Evolutionary conservation across 116 monocot genomes (phyloP), one percentile per base, ranked within the genome.

Genomic region (Zostera marina): DNA sequence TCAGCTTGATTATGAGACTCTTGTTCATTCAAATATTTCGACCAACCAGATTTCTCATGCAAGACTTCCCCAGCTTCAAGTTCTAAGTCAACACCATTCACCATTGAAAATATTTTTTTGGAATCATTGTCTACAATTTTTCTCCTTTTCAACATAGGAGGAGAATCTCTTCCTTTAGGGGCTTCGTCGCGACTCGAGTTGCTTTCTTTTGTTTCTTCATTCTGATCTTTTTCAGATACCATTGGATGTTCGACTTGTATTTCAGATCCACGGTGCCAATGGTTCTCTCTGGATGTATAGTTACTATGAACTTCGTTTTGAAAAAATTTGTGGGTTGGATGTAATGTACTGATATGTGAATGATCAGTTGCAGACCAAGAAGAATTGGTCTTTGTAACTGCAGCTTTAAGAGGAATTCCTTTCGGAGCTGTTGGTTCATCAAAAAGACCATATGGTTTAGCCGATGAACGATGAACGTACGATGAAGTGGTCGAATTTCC

Each of bases 21-120:
- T 8, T 25, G 54, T 17, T 24, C 38, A 22, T 54, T n/a, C 54
- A 13, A 17, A 44, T 16, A 22, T 26, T 62, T 69, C 11, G 45
- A 60, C 68, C 60, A 68, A 25, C 17, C 43, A 19, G 38, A 48
- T 26, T 49, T 60, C 20, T 71, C 59, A 19, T 60, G 71, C 48
- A 59, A 59, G 58, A 5, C 9, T 46, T 57, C 60, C 15, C 46
- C 65, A 59, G 53, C 59, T 5, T 71, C 71, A 1, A 41, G 59
- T 20, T 42, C 53, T 44, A 71, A 44, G 22, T 71, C 71, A 23
- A 71, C 58, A 12, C 71, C 71, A 65, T 21, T 65, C 21, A 65
- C 65, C 32, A 49, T 71, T 7, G 60, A 45, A 19, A 44, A 64
- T 9, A 47, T 32, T 53, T 59, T 71, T 19, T 11, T 65, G 16